Evolutionary conservation across 306 rosid genomes (phyloP).

Genomic region (Cicer judaicum): DNA sequence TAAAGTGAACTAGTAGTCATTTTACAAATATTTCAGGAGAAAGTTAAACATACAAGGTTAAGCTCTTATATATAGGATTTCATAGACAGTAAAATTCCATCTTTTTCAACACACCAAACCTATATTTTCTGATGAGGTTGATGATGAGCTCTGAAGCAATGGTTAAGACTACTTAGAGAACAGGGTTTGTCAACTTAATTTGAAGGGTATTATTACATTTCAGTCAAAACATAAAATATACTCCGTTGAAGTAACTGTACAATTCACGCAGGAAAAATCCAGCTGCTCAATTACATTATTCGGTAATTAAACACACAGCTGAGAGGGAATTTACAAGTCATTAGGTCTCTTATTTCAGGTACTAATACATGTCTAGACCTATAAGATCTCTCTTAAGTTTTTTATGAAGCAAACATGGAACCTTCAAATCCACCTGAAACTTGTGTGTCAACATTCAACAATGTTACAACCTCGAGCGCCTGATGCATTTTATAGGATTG

Average conservation of each 20-base stretch:
- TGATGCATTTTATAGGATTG: constrained; percentile 81
- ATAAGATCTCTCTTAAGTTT: constrained; percentile 12
- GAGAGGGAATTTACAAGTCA: constrained; percentile 12
- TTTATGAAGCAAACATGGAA: constrained; percentile 26
- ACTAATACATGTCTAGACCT: constrained; percentile 16
- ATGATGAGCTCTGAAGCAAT: background rate
- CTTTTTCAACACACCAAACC: background rate
- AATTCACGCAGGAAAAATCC: constrained; percentile 32
- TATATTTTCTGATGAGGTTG: no score
- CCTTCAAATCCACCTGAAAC: constrained; percentile 33
- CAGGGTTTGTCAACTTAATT: constrained; percentile 8
- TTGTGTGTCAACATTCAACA: background rate
- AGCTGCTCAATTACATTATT: constrained; percentile 38
- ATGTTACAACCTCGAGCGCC: constrained; percentile 73
- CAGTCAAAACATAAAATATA: constrained; percentile 25
- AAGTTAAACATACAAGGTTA: no score
- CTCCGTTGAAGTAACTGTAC: constrained; percentile 46
- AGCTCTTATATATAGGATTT: no score
- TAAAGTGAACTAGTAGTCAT: no score
- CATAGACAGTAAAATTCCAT: background rate
- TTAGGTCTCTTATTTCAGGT: constrained; percentile 40
- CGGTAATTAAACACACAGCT: constrained; percentile 34
- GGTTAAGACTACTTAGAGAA: background rate
- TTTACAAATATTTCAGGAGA: no score
- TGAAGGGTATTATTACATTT: constrained; percentile 35